Evolutionary conservation across 1,139 yeast species (phyloP), one percentile per base, ranked within the genome.

Genomic region (Suhomyces taliae): DNA sequence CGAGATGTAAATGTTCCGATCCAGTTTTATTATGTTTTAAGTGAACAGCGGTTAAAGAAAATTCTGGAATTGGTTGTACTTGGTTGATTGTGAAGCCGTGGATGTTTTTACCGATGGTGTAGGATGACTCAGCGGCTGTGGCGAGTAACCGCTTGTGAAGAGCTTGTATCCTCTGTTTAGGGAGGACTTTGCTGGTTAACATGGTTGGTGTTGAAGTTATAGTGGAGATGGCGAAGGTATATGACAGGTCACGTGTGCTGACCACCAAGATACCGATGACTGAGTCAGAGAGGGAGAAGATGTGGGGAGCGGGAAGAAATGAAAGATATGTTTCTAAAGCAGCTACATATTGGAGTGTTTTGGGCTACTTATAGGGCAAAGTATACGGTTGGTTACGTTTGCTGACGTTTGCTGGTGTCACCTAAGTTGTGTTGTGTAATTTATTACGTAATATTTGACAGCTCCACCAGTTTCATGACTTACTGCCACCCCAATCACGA

Each of bases 1-100:
- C 96, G 47, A 93, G 79, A 63, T 93, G 99, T 34, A 93, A 65
- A 66, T 93, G 98, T 50, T 82, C 78, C 10, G 96, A 78, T 0
- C 95, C 95, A 0, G 95, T 85, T 36, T 70, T 72, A 29, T 63
- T 61, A 65, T 93, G 97, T 32, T 71, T 68, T 46, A 91, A 67
- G 43, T 82, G 84, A 6, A 89, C 86, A 4, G 97, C 98, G 4
- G 85, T 82, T 49, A 91, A 65, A 24, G 90, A 84, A 54, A 90
- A 81, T 63, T 90, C 96, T 3, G 97, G 96, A 7, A 93, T 81
- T 8, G 84, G 79, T 41, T 82, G 70, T 5, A 85, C 85, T 47
- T 85, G 74, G 48, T 77, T 72, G 40, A 90, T 77, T 47, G 72
- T 75, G 58, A 79, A 90, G 0, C 95, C 96, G 57, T 82, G 81